Conservation (phyloP, 208 protist genomes). For the Acanthamoeba pearcei region DNA sequence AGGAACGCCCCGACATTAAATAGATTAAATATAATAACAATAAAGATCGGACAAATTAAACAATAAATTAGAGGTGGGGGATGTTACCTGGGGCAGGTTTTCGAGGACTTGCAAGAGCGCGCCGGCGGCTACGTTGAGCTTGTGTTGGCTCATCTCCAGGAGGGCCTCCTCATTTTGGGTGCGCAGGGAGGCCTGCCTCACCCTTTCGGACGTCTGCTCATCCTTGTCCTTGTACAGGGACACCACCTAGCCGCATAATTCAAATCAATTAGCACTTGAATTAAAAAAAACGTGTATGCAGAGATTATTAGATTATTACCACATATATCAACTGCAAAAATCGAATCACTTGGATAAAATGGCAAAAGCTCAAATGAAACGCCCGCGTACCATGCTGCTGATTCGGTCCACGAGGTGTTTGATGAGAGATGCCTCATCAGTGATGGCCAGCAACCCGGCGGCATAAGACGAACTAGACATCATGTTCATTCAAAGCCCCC, state of each 20-base stretch:
- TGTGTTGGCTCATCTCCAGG: constrained; percentile 14
- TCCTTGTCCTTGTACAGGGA: neutral
- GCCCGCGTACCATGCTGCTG: constrained; percentile 15
- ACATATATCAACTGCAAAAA: neutral
- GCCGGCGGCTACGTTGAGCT: neutral
- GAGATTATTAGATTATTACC: too few species aligned
- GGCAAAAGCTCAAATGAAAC: neutral
- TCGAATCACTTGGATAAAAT: neutral
- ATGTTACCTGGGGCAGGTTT: neutral
- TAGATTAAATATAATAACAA: neutral
- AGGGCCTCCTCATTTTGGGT: neutral
- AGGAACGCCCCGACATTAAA: neutral
- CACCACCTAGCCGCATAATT: neutral
- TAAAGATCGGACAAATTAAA: too few species aligned
- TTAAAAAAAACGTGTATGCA: too few species aligned
- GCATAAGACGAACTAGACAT: neutral
- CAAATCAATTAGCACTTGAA: neutral
- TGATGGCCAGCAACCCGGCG: neutral
- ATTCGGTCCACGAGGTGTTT: constrained; percentile 40
- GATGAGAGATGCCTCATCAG: constrained; percentile 6
- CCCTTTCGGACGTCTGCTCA: neutral
- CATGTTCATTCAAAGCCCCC: neutral
- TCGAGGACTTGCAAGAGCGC: neutral
- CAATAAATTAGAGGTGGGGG: neutral
- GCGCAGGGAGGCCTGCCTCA: neutral